These are phyloP conservation scores for Hirsutella rhossiliensis DNA, from an alignment of 2,329 filamentous ascomycete species.

Conservation along the genomic window DNA sequence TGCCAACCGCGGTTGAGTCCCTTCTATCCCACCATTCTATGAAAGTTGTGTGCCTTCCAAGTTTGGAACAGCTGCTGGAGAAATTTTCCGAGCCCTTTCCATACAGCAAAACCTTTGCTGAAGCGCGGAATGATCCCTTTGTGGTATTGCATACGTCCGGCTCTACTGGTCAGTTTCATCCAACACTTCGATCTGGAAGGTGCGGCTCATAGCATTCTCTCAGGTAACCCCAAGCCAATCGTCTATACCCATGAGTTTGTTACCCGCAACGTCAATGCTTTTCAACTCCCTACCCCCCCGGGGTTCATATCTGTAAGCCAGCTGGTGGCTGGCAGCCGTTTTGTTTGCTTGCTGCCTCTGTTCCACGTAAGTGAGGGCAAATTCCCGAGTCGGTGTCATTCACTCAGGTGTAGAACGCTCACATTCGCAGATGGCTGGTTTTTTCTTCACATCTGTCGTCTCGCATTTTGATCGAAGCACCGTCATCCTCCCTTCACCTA, in stretches of 20 bases:
- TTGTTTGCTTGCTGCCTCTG: neutral
- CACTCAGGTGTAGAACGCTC: too few relatives aligned
- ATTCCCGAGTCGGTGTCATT: neutral
- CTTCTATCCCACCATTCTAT: neutral
- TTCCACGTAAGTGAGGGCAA: neutral
- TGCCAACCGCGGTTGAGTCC: neutral
- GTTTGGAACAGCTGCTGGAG: neutral
- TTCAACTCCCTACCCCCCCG: neutral
- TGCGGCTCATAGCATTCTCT: neutral
- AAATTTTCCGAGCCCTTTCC: slow-evolving; percentile 1
- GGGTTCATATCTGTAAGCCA: neutral
- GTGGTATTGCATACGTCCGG: slow-evolving; percentile 6
- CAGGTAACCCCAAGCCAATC: neutral
- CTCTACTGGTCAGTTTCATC: slow-evolving; percentile 2
- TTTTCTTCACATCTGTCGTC: neutral
- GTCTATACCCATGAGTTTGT: neutral
- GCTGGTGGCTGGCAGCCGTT: neutral
- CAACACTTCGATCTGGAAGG: neutral
- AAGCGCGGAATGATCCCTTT: slow-evolving; percentile 4
- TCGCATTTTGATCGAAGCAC: neutral
- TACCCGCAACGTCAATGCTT: neutral
- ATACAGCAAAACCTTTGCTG: slow-evolving; percentile 1
- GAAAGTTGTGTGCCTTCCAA: neutral
- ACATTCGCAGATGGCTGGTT: neutral
- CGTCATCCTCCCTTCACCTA: neutral